A percentile compares a stretch with the other conserved stretches of the same genome.
Conservation (phyloP, 495 filamentous ascomycete genomes). For the Podospora sp. region DNA sequence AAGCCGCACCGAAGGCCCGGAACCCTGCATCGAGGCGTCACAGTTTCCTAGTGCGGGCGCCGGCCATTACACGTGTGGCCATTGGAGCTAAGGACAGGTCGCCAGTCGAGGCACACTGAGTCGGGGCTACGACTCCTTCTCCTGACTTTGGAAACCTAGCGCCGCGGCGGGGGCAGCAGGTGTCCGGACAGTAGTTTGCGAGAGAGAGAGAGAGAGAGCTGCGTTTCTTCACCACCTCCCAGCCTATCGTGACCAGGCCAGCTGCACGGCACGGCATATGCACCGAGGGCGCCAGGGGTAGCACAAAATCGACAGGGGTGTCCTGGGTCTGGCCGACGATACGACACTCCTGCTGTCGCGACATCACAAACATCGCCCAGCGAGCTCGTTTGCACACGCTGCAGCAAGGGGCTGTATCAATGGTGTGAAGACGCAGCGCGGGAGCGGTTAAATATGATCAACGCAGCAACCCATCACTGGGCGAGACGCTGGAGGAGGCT, state of each 20-base stretch:
- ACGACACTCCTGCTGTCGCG: conserved; percentile 3
- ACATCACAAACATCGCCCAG: conserved; percentile 4
- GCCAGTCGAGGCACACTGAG: conserved; percentile 5
- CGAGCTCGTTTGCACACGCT: conserved; percentile 12
- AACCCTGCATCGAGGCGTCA: conserved; percentile 13
- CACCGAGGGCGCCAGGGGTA: conserved; percentile 17
- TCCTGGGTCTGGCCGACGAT: conserved; percentile 11
- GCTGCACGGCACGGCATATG: conserved; percentile 31
- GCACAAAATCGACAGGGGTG: conserved; percentile 1
- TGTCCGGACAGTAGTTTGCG: conserved; percentile 7
- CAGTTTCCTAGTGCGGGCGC: not conserved
- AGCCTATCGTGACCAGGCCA: conserved; percentile 21
- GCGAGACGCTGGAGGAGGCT: conserved; percentile 10
- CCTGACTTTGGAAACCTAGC: conserved; percentile 2
- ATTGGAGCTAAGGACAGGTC: conserved; percentile 2
- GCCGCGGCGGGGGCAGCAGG: not conserved
- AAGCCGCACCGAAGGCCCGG: conserved; percentile 14
- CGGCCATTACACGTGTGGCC: conserved; percentile 10
- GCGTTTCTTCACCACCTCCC: conserved; percentile 7
- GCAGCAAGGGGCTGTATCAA: conserved; percentile 9
- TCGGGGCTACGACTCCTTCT: not conserved
- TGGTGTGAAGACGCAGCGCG: not conserved
- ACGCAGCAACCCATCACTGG: not conserved
- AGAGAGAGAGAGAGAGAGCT: conserved; percentile 1
- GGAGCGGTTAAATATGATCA: conserved; percentile 6